Conservation (phyloP, 257 asterid species). For the Cynanchum wilfordii region DNA sequence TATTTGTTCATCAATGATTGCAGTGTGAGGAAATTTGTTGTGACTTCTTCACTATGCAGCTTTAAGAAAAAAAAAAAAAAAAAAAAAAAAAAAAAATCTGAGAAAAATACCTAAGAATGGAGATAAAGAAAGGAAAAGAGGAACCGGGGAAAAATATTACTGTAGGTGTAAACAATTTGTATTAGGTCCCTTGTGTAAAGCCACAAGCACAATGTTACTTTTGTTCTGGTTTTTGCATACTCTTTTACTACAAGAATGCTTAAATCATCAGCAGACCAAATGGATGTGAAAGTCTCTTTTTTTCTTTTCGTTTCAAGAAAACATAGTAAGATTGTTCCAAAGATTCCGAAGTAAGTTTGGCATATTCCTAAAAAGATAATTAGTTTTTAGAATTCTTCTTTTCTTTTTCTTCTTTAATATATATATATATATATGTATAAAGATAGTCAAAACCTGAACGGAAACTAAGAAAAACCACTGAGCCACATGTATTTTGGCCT, state of each 20-base stretch:
- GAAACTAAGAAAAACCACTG: background rate
- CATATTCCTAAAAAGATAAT: too few relatives aligned
- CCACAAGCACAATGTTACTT: background rate
- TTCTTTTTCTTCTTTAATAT: too few relatives aligned
- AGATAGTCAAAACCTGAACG: background rate
- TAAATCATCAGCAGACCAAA: too few relatives aligned
- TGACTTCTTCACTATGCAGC: background rate
- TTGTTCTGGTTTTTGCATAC: background rate
- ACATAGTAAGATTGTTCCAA: too few relatives aligned
- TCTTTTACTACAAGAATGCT: background rate
- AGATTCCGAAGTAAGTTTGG: too few relatives aligned
- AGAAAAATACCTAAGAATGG: background rate
- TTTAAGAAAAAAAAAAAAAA: background rate
- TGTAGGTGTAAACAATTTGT: background rate
- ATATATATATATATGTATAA: too few relatives aligned
- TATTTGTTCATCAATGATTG: background rate
- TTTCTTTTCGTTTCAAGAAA: too few relatives aligned
- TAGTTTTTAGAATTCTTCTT: too few relatives aligned
- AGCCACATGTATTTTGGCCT: constrained; percentile 8
- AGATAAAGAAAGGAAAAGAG: background rate
- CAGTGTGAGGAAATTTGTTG: background rate
- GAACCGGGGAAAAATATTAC: background rate
- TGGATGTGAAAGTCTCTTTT: too few relatives aligned
- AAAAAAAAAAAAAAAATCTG: background rate
- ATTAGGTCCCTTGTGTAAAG: background rate